These are phyloP conservation scores for Fistulinella prunicolor DNA, from an alignment of 768 basidiomycete genomes.

Conservation along the genomic window DNA sequence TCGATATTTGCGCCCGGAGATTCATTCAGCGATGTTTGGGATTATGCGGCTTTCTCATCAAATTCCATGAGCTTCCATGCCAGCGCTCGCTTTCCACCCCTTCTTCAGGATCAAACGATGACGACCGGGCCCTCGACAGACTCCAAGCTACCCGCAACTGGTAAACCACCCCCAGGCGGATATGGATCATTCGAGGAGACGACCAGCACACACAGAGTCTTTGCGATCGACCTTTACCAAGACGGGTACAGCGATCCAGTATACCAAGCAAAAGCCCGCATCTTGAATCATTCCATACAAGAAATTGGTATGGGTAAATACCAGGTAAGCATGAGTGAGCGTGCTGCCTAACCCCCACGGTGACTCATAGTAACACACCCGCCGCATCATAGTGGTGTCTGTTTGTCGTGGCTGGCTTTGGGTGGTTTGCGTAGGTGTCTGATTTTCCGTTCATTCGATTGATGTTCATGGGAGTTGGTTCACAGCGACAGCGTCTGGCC, in stretches of 20 bases:
- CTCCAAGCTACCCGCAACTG: too few species aligned
- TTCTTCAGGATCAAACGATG: too few species aligned
- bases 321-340: conserved; percentile 43
- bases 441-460: not conserved
- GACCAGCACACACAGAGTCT: too few species aligned
- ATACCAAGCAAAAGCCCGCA: conserved; percentile 47
- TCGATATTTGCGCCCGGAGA: too few species aligned
- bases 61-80: too few species aligned
- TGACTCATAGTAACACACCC: not conserved
- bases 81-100: too few species aligned
- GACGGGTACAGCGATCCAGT: conserved; percentile 42
- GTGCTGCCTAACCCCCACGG: not conserved
- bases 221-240: conserved; percentile 28
- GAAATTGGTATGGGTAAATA: conserved; percentile 58
- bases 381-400: conserved; percentile 33
- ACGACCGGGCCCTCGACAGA: too few species aligned
- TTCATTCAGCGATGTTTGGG: too few species aligned
- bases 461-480: not conserved
- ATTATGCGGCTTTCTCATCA: too few species aligned
- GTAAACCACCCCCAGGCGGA: too few species aligned
- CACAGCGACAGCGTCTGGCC: conserved; percentile 39
- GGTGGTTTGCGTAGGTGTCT: conserved; percentile 39
- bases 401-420: conserved; percentile 39
- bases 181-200: not conserved
- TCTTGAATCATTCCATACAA: conserved; percentile 47